Evolutionary conservation across 1,139 yeast genomes (phyloP).

Genomic region (Zygotorulaspora mrakii): DNA sequence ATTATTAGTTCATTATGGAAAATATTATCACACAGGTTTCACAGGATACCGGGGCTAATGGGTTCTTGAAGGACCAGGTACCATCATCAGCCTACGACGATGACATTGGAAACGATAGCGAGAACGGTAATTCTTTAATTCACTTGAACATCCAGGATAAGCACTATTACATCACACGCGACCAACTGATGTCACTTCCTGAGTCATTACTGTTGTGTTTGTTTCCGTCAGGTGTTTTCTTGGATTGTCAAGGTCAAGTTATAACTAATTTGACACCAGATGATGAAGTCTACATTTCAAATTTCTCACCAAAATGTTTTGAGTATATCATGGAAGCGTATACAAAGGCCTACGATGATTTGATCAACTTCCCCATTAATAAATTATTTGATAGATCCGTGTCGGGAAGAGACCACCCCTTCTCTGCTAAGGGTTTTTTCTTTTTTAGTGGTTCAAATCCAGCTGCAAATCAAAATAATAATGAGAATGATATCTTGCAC

Average conservation of each 20-base stretch:
- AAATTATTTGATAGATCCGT: conserved; percentile 26
- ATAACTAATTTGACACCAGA: conserved; percentile 72
- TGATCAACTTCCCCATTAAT: conserved; percentile 32
- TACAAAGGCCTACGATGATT: conserved; percentile 34
- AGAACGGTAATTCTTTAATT: conserved; percentile 60
- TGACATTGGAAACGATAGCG: conserved; percentile 44
- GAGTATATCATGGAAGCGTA: conserved; percentile 70
- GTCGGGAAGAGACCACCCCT: conserved; percentile 19
- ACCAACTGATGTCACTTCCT: conserved; percentile 85
- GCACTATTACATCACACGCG: conserved; percentile 71
- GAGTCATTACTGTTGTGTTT: conserved; percentile 82
- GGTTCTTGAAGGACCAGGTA: not conserved
- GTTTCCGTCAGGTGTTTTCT: conserved; percentile 85
- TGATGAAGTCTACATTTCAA: conserved; percentile 65
- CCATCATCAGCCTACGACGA: conserved; percentile 43
- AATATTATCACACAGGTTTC: conserved; percentile 63
- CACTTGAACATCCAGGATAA: conserved; percentile 69
- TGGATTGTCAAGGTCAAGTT: conserved; percentile 71
- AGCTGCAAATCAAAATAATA: conserved; percentile 18
- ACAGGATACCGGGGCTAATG: conserved; percentile 36
- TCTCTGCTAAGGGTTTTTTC: conserved; percentile 40
- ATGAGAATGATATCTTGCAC: conserved; percentile 55
- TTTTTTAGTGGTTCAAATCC: conserved; percentile 32
- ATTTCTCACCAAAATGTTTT: conserved; percentile 83
- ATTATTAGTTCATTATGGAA: conserved; percentile 20